Evolutionary conservation across 23 red algal species (phyloP), one percentile per base, ranked within the genome.

Genomic region (Pyropia haitanensis): DNA sequence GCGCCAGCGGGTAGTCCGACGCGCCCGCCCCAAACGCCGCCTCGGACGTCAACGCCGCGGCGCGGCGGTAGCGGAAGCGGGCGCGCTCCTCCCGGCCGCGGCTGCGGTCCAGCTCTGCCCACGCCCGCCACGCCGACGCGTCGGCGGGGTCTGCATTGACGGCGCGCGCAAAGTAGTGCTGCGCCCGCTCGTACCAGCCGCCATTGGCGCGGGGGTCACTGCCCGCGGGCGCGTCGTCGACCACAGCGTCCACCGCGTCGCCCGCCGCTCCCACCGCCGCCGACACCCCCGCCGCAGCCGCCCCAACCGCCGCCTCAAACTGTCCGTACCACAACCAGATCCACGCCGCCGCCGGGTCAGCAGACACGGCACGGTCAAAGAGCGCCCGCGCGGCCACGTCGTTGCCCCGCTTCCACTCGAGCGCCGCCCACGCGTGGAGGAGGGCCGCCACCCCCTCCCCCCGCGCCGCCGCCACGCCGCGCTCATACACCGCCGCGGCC

Each of bases 151-250:
- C 64, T 15, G 85, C 76, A 64, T 95, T 95, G 59, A 88, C 80
- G 58, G 81, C 85, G 22, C 90, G 77, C n/a, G 81, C 66, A 32
- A 87, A 88, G 73, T 88, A 95, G 55, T 95, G 90, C 18, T 77
- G 71, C 49, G 87, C 87, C 39, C 39, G 5, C 13, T 46, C 39
- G 39, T 46, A 46, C 39, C 39, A 46, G 7, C 39, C 39, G 8
- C 39, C 39, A 46, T 46, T 12, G 4, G 39, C 39, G 10, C 39
- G 39, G 5, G 39, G 39, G 10, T 46, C 39, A 46, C 2, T 46
- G 8, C 39, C 39, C 5, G 39, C 39, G 10, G 39, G 39, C 0
- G 39, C 10, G 8, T 46, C 8, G 8, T 46, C 8, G 39, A 9
- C 39, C 5, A 46, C 39, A 46, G 39, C 39, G 10, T 46, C 39